Base-by-base conservation (phyloP, 371 early-diverging fungal genomes). In the Encephalitozoon intestinalis region DNA sequence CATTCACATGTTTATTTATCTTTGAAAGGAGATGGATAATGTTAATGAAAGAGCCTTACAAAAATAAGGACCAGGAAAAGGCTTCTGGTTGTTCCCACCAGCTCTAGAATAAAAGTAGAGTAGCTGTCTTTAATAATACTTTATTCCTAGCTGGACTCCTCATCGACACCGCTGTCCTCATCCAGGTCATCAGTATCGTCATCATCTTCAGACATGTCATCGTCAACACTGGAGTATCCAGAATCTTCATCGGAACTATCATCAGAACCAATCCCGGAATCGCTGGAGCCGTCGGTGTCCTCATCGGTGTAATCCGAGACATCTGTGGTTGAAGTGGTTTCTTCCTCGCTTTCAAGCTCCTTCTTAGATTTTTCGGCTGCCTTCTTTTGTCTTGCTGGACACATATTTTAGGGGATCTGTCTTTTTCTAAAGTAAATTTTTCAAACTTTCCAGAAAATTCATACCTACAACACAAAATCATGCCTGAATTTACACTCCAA, bases 1-100 rank as follows among this genome's bases (percentile, higher is more conserved):
- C 41, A 25, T 70, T 70, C 37, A 49, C 40, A 11, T 70, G n/a
- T n/a, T 52, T 70, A 40, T 70, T 44, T 52, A 70, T 70, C 18
- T 1, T 66, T 3, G 58, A 58, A 34, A 30, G 58, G 18, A 58
- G 58, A 15, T 31, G 58, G 34, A 34, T 11, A 5, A 34, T 18
- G 6, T 21, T 58, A 34, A 58, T n/a, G 15, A 31, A 58, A 21
- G 21, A 58, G 25, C n/a, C 6, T 2, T 5, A 11, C n/a, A 0
- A 11, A 34, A 5, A 12, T 3, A 58, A 58, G 28, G 3, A 58
- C n/a, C 31, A 34, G 15, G 49, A 46, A 21, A 21, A 46, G 18
- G 49, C 21, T 21, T 46, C 21, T 2, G 21, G 7, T 7, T 3
- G 2, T 18, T 21, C 21, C 21, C 18, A 2, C 2, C 49, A 46